Base-by-base conservation (phyloP, 2,329 filamentous ascomycete genomes). In the Zymoseptoria tritici region DNA sequence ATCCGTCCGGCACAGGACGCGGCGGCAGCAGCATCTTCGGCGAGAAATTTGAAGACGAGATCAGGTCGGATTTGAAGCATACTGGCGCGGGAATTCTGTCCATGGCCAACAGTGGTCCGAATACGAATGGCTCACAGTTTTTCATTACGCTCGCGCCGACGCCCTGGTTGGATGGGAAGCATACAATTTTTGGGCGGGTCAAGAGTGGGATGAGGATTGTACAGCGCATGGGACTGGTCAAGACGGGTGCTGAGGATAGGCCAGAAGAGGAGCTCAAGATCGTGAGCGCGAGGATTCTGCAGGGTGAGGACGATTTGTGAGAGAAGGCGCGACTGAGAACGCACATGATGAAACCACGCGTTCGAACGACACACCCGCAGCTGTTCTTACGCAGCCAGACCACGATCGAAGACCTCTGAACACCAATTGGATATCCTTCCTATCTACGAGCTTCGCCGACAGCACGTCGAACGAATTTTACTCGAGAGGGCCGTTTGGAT, bases 121-220 rank as follows among this genome's bases (percentile, higher is more conserved):
- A 97, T 74, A 96, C 93, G 42, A 97, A 97, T 74, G 93, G 93
- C 21, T 90, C 85, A 60, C 94, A 97, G 77, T 99, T 97, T 77
- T 97, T 97, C 73, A 86, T 99, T 66, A 97, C 94, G 0, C 81
- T 97, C 36, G 93, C 91, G 7, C 93, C 93, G 4, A 93, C 94
- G 16, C 94, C 94, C 0, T 97, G 93, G 93, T 77, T 99, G 61
- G 94, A 99, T 76, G 91, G 92, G 21, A 97, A 96, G 76, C 93
- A 99, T 74, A 96, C 92, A 9, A 95, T 99, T 66, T 99, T 99
- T 72, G 94, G 94, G 0, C 80, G 93, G 57, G 91, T 99, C 49
- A 92, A 89, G 78, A 83, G 77, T 57, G 94, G 94, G 0, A 85
- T 97, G 82, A 80, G 83, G 59, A 81, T 93, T n/a, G 86, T 97